Conservation (phyloP, 805 yeast species). For the Myxozyma udenii region DNA sequence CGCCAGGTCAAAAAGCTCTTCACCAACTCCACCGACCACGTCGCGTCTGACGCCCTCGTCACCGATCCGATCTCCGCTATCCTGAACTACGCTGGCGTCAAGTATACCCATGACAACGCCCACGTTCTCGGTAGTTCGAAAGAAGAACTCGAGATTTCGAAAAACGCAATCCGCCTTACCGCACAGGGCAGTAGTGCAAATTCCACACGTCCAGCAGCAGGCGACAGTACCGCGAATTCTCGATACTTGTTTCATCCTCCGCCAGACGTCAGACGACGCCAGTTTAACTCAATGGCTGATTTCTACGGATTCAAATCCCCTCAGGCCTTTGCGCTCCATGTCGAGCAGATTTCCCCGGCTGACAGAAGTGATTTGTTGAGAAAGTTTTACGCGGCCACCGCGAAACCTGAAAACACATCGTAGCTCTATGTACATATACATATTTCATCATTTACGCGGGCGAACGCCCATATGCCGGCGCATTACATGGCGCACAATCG, state of each 20-base stretch:
- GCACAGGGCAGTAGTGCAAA: background rate
- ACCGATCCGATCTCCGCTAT: constrained; percentile 26
- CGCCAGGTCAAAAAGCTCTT: background rate
- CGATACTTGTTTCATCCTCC: constrained; percentile 10
- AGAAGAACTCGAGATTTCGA: constrained; percentile 11
- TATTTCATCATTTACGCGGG: no score
- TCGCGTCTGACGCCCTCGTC: background rate
- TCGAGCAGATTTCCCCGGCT: constrained; percentile 7
- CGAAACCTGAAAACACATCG: no score
- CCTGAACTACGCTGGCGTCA: constrained; percentile 20
- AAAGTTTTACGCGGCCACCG: constrained; percentile 13
- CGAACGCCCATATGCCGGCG: no score
- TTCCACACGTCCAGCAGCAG: background rate
- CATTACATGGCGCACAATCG: no score
- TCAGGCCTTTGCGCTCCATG: constrained; percentile 17
- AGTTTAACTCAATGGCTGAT: constrained; percentile 20
- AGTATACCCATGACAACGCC: constrained; percentile 20
- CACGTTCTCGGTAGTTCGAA: constrained; percentile 20
- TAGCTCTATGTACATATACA: no score
- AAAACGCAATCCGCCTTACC: constrained; percentile 3
- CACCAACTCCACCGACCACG: background rate
- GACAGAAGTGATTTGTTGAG: constrained; percentile 8
- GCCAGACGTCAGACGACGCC: constrained; percentile 16
- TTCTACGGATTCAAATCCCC: constrained; percentile 10
- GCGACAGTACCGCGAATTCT: background rate